Base-by-base conservation (phyloP, 1,284 basidiomycete species). In the Xanthoconium separans region DNA sequence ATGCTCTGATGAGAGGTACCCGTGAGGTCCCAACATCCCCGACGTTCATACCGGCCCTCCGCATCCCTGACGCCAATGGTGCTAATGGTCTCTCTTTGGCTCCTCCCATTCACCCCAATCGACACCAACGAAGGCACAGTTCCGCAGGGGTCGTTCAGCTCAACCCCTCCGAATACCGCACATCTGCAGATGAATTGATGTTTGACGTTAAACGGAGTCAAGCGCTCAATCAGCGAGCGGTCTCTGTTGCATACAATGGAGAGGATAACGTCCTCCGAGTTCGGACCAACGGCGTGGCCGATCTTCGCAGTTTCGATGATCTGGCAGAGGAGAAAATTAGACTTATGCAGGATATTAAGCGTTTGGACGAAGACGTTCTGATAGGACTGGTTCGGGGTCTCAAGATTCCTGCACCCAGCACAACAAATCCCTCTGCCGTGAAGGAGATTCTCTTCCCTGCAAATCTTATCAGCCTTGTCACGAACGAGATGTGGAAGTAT, bases 401-500 rank as follows among this genome's bases (percentile, higher is more conserved):
- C 64, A 97, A 96, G 78, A 95, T 98, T 53, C 95, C 96, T 16
- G 84, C 88, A 18, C 93, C 97, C 1, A 95, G 89, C 65, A 77
- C 93, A 51, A 91, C 91, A 53, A 97, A 93, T 67, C 93, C 95
- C 2, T 93, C 95, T 18, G 87, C 89, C 30, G 89, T 95, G 58
- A 99, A 98, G 75, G 97, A 99, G 73, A 95, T 99, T 51, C 80
- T 99, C 41, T 99, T 99, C 89, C 97, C 97, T 6, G 96, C 97
- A n/a, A 98, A 99, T 72, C 83, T 99, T 56, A 99, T 99, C 74
- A 94, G 91, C 65, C 78, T 99, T 47, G 90, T 98, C 56, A 97
- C 95, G 20, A 99, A 99, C 73, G 97, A 99, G 75, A 99, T 99
- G 96, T 99, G 97, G 97, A 98, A 98, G 76, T 94, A 98, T 66